Conservation (phyloP, 2,329 filamentous ascomycete genomes). For the Domatiomyces globalis region DNA sequence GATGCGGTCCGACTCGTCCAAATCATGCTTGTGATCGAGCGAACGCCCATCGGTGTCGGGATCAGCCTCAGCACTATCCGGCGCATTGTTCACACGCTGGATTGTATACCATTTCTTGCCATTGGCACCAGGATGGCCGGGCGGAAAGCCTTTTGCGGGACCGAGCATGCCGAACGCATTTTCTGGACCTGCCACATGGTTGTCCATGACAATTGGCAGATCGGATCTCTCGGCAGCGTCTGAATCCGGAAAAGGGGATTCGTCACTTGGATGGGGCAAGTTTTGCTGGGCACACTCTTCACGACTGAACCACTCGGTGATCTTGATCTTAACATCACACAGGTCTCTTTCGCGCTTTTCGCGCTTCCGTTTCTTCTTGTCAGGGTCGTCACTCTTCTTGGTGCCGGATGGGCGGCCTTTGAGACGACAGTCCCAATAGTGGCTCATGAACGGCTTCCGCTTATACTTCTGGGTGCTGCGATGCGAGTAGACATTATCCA, state of each 20-base stretch:
- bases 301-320: conserved; percentile 61
- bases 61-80: conserved; percentile 4
- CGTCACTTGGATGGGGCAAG: conserved; percentile 5
- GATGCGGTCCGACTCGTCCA: conserved; percentile 61
- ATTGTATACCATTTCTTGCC: conserved; percentile 56
- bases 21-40: conserved; percentile 54
- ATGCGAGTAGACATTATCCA: conserved; percentile 76
- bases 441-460: conserved; percentile 65
- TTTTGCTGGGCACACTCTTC: conserved; percentile 18
- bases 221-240: conserved; percentile 21
- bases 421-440: conserved; percentile 73
- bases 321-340: conserved; percentile 80
- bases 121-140: conserved; percentile 34
- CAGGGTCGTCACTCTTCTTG: conserved; percentile 58
- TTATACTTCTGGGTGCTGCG: conserved; percentile 70
- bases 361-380: conserved; percentile 69
- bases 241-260: conserved; percentile 9
- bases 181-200: conserved; percentile 4
- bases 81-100: conserved; percentile 49
- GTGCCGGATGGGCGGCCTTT: conserved; percentile 68
- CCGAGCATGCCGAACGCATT: conserved; percentile 32
- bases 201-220: conserved; percentile 17
- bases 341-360: conserved; percentile 60
- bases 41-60: conserved; percentile 48
- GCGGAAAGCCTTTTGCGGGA: conserved; percentile 27